Percentiles rank a stretch among this genome's conserved stretches.
Evolutionary conservation across 2,329 filamentous ascomycete genomes (phyloP).

Genomic region (Clonostachys solani): DNA sequence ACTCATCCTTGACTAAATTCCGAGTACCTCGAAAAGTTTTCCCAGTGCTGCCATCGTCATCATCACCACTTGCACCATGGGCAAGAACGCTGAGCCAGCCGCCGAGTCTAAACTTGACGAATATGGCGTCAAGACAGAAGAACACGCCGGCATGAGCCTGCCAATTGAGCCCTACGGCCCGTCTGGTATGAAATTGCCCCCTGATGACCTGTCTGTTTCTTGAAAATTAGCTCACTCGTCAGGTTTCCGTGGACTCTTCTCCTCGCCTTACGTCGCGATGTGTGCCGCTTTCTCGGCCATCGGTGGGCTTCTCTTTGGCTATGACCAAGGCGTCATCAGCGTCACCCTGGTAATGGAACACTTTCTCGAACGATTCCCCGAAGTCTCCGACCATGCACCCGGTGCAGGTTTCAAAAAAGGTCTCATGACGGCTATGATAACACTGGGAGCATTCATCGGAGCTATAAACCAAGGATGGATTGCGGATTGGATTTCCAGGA

Average conservation of each 20-base stretch:
- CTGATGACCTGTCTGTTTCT: no score
- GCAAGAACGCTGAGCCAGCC: no score
- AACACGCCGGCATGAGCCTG: no score
- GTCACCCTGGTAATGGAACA: slow-evolving; percentile 20
- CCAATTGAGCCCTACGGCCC: no score
- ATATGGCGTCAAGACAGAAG: no score
- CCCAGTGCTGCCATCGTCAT: no score
- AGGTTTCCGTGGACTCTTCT: slow-evolving; percentile 23
- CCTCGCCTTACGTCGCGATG: slow-evolving; percentile 21
- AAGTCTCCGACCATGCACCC: slow-evolving; percentile 19
- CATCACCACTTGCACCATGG: no score
- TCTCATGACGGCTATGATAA: slow-evolving; percentile 40
- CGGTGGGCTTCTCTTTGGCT: background rate
- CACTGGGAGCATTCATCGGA: slow-evolving; percentile 40
- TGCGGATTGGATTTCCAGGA: slow-evolving; percentile 25
- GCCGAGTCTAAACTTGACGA: no score
- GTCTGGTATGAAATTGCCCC: no score
- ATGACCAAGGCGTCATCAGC: slow-evolving; percentile 27
- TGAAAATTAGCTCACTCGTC: no score
- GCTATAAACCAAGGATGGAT: slow-evolving; percentile 36
- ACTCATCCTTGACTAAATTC: no score
- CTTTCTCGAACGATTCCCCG: slow-evolving; percentile 18
- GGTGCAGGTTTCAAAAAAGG: slow-evolving; percentile 26
- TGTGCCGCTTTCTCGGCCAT: slow-evolving; percentile 23
- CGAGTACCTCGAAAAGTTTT: no score